Percentiles rank a stretch among this genome's conserved stretches.
Evolutionary conservation across 306 rosid genomes (phyloP).

Genomic region (Vigna hirtella): DNA sequence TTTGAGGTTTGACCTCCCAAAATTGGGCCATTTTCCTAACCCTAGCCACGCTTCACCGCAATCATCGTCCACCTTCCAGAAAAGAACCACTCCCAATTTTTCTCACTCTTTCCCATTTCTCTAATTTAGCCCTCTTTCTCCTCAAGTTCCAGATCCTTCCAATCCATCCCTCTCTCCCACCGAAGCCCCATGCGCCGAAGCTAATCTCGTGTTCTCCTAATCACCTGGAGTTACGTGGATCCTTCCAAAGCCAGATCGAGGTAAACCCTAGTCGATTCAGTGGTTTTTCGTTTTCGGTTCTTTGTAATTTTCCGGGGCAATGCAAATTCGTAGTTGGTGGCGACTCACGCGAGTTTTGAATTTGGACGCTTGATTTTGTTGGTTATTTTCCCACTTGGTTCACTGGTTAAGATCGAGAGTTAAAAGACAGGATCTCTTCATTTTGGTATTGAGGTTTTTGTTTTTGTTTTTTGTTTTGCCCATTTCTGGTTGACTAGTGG

Average conservation of each 20-base stretch:
- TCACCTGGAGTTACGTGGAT: slow-evolving; percentile 5
- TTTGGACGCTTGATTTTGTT: slow-evolving; percentile 32
- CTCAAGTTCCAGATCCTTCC: not conserved
- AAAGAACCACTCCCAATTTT: not conserved
- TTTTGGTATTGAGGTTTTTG: slow-evolving; percentile 33
- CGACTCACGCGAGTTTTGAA: slow-evolving; percentile 1
- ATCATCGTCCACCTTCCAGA: slow-evolving; percentile 4
- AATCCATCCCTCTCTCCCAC: not conserved
- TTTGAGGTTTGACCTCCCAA: slow-evolving; percentile 39
- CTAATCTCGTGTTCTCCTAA: slow-evolving; percentile 23
- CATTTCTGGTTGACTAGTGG: slow-evolving; percentile 44
- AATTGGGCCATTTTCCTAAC: slow-evolving; percentile 39
- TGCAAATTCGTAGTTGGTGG: slow-evolving; percentile 24
- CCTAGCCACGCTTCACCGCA: slow-evolving; percentile 38
- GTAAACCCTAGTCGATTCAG: slow-evolving; percentile 46
- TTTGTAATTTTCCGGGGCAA: not conserved
- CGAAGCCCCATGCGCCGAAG: not conserved
- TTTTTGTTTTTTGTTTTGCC: not conserved
- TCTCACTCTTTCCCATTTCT: slow-evolving; percentile 13
- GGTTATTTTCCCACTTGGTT: slow-evolving; percentile 27
- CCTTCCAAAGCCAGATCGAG: slow-evolving; percentile 50
- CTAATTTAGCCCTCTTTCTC: not conserved
- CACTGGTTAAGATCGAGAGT: slow-evolving; percentile 32
- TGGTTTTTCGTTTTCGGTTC: not conserved
- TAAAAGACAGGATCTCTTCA: slow-evolving; percentile 45